Percentiles rank a stretch among this genome's conserved stretches.
Conservation (phyloP, 1,284 basidiomycete genomes). For the Stygiomarasmius scandens region DNA sequence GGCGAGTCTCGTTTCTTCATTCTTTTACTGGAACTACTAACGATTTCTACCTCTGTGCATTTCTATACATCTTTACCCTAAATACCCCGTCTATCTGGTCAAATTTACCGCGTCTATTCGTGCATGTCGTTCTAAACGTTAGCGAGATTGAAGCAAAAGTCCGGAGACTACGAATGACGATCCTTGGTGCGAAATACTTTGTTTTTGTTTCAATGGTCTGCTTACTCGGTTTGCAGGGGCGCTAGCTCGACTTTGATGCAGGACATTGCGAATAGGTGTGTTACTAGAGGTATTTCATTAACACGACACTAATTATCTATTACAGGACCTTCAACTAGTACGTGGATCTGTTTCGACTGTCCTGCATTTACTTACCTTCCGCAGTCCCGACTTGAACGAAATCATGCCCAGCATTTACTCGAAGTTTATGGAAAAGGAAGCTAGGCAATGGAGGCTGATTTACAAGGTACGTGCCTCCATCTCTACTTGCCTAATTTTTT, state of each 20-base stretch:
- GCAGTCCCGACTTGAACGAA: slow-evolving; percentile 99
- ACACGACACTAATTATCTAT: neutral
- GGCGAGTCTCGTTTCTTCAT: too few species aligned
- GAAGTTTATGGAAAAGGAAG: slow-evolving; percentile 97
- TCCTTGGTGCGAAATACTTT: too few species aligned
- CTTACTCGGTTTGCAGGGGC: too few species aligned
- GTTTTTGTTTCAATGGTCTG: too few species aligned
- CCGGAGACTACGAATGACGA: slow-evolving; percentile 98
- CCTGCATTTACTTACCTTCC: too few species aligned
- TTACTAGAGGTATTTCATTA: slow-evolving; percentile 66
- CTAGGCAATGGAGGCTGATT: slow-evolving; percentile 93
- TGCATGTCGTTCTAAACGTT: slow-evolving; percentile 91
- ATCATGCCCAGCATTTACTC: slow-evolving; percentile 98
- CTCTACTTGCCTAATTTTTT: slow-evolving; percentile 3
- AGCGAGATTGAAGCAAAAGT: slow-evolving; percentile 97
- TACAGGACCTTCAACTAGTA: slow-evolving; percentile 90
- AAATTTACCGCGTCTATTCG: too few species aligned
- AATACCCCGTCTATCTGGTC: too few species aligned
- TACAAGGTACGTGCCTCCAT: slow-evolving; percentile 75
- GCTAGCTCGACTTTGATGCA: slow-evolving; percentile 99
- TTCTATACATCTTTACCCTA: too few species aligned
- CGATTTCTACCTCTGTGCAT: too few species aligned
- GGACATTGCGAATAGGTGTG: slow-evolving; percentile 96
- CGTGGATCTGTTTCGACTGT: too few species aligned
- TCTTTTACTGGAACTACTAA: too few species aligned